These are phyloP conservation scores for Ehretia macrophylla DNA, from an alignment of 257 asterid genomes.

Conservation along the genomic window DNA sequence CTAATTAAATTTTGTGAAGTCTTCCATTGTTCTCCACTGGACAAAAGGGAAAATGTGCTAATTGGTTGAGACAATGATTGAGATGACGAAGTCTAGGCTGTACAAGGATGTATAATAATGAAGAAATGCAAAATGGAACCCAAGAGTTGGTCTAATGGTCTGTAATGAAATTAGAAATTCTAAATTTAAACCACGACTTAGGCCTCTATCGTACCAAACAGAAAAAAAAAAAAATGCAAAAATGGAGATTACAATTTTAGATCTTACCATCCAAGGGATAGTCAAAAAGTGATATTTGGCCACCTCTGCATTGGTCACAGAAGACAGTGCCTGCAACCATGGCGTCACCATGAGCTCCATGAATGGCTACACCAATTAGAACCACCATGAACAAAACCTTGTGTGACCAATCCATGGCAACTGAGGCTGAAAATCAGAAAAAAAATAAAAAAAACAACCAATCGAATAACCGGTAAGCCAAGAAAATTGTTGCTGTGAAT, in stretches of 20 bases:
- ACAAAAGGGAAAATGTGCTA: neutral
- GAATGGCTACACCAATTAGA: conserved; percentile 42
- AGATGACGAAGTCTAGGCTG: too few species aligned
- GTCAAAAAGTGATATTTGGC: conserved; percentile 70
- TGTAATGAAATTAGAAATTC: too few species aligned
- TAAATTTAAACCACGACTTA: too few species aligned
- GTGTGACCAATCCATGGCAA: conserved; percentile 50
- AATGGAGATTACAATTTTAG: neutral
- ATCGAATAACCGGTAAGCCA: conserved; percentile 1
- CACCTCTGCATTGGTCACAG: conserved; percentile 97
- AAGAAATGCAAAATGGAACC: neutral
- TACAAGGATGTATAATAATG: too few species aligned
- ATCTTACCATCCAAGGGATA: conserved; percentile 63
- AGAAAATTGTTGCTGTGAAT: conserved; percentile 6
- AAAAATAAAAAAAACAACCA: conserved; percentile 1
- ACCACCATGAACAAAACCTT: conserved; percentile 39
- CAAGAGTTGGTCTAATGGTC: too few species aligned
- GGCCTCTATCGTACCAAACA: too few species aligned
- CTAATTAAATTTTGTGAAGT: too few species aligned
- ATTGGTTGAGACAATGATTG: neutral
- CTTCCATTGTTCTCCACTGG: too few species aligned
- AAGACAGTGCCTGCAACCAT: conserved; percentile 78
- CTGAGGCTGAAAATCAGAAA: neutral
- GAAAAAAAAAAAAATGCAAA: too few species aligned
- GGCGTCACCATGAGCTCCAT: conserved; percentile 47